phyloP scores from a whole-genome alignment of 2,329 filamentous ascomycete species.

The Aspergillus fumigatiaffinis region DNA sequence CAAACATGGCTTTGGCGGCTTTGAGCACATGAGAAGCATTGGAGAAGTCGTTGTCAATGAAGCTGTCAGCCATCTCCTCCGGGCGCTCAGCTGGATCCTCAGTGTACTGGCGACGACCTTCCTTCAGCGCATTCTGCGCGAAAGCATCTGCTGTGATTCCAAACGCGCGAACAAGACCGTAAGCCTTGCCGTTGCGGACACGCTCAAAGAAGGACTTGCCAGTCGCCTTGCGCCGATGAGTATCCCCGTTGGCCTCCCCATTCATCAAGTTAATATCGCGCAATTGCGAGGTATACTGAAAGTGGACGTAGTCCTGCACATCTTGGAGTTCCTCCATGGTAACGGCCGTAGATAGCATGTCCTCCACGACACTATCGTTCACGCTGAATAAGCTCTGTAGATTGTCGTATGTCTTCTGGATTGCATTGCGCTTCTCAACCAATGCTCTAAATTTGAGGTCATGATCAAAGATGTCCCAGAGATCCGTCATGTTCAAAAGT shows the following conservation, averaged over 20 bases:
- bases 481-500: conserved; percentile 82
- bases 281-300: conserved; percentile 80
- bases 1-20: conserved; percentile 80
- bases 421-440: conserved; percentile 82
- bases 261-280: conserved; percentile 70
- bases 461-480: conserved; percentile 92
- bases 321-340: conserved; percentile 97
- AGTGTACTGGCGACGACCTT: conserved; percentile 73
- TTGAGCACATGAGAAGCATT: conserved; percentile 72
- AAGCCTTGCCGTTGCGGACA: conserved; percentile 73
- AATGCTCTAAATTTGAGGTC: conserved; percentile 94
- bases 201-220: conserved; percentile 79
- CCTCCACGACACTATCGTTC: conserved; percentile 71
- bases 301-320: conserved; percentile 92
- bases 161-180: conserved; percentile 80
- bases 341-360: conserved; percentile 73
- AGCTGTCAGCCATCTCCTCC: conserved; percentile 78
- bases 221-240: conserved; percentile 76
- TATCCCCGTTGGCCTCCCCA: conserved; percentile 57
- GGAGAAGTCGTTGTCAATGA: conserved; percentile 68
- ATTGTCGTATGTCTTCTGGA: conserved; percentile 74
- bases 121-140: conserved; percentile 76
- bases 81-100: conserved; percentile 80
- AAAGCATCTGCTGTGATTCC: conserved; percentile 86
- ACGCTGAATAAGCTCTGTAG: conserved; percentile 64